A percentile compares a stretch with the other conserved stretches of the same genome.
Evolutionary conservation across 2,329 filamentous ascomycete genomes (phyloP).

Genomic region (Xylaria sp.): DNA sequence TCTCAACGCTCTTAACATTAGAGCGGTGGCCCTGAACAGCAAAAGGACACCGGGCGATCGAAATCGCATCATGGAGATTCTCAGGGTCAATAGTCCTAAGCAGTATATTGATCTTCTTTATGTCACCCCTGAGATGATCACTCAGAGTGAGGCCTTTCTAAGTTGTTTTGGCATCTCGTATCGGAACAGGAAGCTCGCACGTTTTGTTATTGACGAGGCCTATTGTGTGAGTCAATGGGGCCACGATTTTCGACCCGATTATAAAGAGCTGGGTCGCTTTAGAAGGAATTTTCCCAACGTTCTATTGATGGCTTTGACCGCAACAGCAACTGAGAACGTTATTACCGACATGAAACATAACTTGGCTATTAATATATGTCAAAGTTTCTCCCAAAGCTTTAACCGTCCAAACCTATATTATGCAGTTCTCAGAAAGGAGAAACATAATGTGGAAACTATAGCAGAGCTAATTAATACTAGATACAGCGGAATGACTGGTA

Average conservation of each 20-base stretch:
- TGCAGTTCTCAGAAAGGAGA: neutral
- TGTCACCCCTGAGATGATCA: neutral
- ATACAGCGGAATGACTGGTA: no score
- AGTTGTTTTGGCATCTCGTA: no score
- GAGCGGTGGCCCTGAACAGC: neutral
- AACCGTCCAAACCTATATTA: neutral
- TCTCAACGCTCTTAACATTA: neutral
- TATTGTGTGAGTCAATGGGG: no score
- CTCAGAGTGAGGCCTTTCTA: no score
- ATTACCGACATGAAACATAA: constrained; percentile 5
- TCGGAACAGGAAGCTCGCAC: no score
- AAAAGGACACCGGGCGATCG: neutral
- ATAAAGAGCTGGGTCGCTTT: no score
- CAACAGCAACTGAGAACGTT: constrained; percentile 12
- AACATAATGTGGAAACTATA: neutral
- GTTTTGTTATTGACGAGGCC: no score
- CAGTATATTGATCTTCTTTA: neutral
- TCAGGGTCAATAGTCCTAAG: neutral
- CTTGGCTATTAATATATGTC: constrained; percentile 7
- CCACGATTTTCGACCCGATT: no score
- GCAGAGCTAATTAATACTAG: neutral
- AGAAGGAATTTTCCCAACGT: no score
- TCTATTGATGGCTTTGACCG: no score
- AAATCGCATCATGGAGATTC: neutral
- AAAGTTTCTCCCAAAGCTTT: neutral